phyloP scores from a whole-genome alignment of 257 asterid genomes.

The Linaria vulgaris region DNA sequence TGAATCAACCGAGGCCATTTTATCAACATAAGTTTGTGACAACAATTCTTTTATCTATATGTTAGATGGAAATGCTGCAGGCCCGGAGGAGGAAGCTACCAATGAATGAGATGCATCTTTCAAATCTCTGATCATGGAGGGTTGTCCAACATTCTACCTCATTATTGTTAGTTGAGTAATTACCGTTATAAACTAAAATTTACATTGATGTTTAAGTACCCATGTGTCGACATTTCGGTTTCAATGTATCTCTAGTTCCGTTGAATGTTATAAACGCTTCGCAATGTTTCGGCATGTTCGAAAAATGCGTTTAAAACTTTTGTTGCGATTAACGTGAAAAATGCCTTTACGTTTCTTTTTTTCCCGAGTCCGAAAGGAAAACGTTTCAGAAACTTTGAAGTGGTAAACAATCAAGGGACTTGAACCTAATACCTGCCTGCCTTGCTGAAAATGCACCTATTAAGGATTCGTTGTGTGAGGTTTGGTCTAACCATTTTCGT shows the following conservation, averaged over 20 bases:
- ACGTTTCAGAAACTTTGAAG: no score
- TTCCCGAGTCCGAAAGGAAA: no score
- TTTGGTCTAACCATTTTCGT: neutral
- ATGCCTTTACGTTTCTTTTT: no score
- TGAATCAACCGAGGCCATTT: neutral
- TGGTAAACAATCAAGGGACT: no score
- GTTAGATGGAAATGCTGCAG: constrained; percentile 56
- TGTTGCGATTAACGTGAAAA: no score
- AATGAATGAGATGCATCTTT: constrained; percentile 47
- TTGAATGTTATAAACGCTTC: no score
- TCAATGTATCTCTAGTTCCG: constrained; percentile 20
- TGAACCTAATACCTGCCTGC: no score
- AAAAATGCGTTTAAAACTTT: no score
- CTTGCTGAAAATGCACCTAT: no score
- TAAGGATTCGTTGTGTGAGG: no score
- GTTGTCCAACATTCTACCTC: constrained; percentile 29
- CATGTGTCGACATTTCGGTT: no score
- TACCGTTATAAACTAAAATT: constrained; percentile 30
- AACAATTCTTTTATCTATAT: neutral
- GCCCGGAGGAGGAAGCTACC: constrained; percentile 52
- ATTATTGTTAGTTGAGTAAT: constrained; percentile 29
- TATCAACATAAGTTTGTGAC: neutral
- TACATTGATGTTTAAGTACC: constrained; percentile 26
- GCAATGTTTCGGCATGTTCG: no score
- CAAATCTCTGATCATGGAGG: constrained; percentile 30